A percentile compares a stretch with the other conserved stretches of the same genome.
Conservation (phyloP, 2,329 filamentous ascomycete species). For the Sarocladium strictum region DNA sequence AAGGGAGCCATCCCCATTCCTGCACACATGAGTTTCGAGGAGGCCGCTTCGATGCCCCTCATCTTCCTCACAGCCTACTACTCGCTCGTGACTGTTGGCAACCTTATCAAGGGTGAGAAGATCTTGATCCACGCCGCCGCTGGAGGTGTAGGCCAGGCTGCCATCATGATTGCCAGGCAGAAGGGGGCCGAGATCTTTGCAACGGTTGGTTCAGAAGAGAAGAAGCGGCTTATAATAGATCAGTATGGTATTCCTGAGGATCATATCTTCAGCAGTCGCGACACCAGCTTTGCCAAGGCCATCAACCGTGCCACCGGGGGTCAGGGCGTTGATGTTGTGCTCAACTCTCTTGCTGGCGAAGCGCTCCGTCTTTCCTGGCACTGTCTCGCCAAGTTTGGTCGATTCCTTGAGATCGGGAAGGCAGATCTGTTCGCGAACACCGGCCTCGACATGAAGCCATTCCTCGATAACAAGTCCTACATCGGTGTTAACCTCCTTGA, state of each 20-base stretch:
- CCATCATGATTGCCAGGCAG: conserved; percentile 26
- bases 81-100: neutral
- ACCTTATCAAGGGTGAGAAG: conserved; percentile 9
- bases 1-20: neutral
- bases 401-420: conserved; percentile 30
- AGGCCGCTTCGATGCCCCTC: conserved; percentile 2
- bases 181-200: conserved; percentile 15
- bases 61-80: conserved; percentile 2
- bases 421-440: conserved; percentile 17
- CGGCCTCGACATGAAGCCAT: conserved; percentile 26
- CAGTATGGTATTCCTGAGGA: conserved; percentile 23
- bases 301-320: conserved; percentile 17
- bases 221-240: conserved; percentile 20
- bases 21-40: neutral
- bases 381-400: conserved; percentile 27
- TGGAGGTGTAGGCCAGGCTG: conserved; percentile 29
- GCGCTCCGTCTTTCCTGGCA: conserved; percentile 24
- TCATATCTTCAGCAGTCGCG: conserved; percentile 10
- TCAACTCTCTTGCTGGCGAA: conserved; percentile 28
- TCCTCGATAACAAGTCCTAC: conserved; percentile 20
- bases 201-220: conserved; percentile 22
- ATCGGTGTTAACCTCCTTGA: conserved; percentile 13
- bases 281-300: neutral
- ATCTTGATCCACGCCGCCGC: conserved; percentile 29
- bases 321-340: conserved; percentile 26